Percentiles rank a stretch among this genome's conserved stretches.
phyloP scores from a whole-genome alignment of 2,329 filamentous ascomycete genomes.

The Botryotinia globosa region DNA sequence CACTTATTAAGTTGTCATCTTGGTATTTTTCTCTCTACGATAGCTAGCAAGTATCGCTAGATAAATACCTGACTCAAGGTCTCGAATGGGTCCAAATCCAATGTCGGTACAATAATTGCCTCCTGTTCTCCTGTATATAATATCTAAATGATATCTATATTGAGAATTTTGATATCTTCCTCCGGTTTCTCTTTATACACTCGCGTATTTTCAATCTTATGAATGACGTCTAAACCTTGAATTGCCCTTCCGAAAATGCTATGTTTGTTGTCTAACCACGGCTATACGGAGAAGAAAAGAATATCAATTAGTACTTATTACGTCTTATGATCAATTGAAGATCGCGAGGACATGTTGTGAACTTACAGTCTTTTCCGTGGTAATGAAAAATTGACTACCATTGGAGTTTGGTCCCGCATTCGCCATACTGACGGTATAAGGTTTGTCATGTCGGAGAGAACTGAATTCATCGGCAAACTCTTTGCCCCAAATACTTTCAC shows the following conservation, averaged over 20 bases:
- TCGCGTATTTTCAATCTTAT: constrained; percentile 89
- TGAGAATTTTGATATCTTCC: constrained; percentile 96
- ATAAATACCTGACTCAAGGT: background rate
- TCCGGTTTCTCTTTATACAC: constrained; percentile 90
- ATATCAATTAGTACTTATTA: background rate
- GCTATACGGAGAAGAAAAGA: constrained; percentile 44
- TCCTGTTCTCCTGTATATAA: background rate
- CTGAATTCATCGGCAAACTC: constrained; percentile 95
- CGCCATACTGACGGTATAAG: constrained; percentile 96
- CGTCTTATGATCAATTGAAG: constrained; percentile 18
- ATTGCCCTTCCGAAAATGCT: constrained; percentile 92
- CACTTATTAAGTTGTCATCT: background rate
- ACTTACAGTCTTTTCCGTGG: constrained; percentile 87
- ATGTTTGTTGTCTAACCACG: constrained; percentile 94
- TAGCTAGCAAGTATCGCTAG: background rate
- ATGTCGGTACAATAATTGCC: background rate
- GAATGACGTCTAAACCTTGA: constrained; percentile 88
- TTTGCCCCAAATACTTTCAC: constrained; percentile 88
- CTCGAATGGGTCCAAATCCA: background rate
- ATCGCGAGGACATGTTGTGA: background rate
- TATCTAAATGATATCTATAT: constrained; percentile 54
- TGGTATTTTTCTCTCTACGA: background rate
- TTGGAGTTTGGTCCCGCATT: constrained; percentile 96
- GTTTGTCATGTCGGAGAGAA: constrained; percentile 86
- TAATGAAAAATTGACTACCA: constrained; percentile 97